A percentile compares a stretch with the other conserved stretches of the same genome.
Evolutionary conservation across 305 asterid genomes (phyloP).

Genomic region (Fraxinus sp.): DNA sequence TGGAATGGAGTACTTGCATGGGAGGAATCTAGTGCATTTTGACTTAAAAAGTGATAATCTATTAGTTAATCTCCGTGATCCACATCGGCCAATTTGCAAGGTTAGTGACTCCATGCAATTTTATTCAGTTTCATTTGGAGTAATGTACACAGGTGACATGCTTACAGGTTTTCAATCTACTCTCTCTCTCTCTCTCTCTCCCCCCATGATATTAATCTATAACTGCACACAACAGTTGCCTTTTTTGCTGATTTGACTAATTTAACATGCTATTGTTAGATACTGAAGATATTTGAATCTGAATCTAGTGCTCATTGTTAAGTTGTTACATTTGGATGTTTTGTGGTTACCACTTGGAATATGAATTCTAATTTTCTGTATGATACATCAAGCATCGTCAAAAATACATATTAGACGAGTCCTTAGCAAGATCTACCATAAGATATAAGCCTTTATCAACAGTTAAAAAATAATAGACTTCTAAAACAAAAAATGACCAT

Average conservation of each 20-base stretch:
- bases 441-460: not conserved
- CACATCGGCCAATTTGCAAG: conserved; percentile 99
- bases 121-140: not conserved
- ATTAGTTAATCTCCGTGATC: conserved; percentile 97
- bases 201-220: not conserved
- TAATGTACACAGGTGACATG: not conserved
- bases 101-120: conserved; percentile 38
- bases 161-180: not conserved
- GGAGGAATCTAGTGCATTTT: conserved; percentile 89
- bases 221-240: not conserved
- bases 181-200: not conserved
- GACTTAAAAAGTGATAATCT: conserved; percentile 97
- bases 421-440: not conserved
- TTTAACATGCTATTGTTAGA: not conserved
- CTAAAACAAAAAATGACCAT: not conserved
- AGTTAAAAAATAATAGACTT: not conserved
- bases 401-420: not conserved
- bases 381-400: not conserved
- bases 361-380: not conserved
- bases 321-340: not conserved
- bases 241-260: not conserved
- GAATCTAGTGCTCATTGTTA: not conserved
- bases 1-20: conserved; percentile 98
- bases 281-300: not conserved
- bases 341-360: not conserved